phyloP scores from a whole-genome alignment of 1,139 yeast genomes.

The Suhomyces bolitotheri region DNA sequence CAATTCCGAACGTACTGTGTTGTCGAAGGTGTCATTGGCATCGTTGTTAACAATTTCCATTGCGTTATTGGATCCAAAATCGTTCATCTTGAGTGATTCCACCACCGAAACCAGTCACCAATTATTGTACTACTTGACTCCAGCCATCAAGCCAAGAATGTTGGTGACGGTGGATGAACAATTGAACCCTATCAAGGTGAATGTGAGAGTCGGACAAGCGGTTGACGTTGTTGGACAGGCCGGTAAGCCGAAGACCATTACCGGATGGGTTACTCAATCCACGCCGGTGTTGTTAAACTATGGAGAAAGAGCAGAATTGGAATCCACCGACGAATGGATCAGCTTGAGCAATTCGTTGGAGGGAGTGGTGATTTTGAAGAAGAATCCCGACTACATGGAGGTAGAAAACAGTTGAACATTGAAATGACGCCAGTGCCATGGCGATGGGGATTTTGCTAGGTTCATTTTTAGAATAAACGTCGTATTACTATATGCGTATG shows the following conservation, averaged over 20 bases:
- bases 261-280: conserved; percentile 99
- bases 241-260: conserved; percentile 96
- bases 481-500: not conserved
- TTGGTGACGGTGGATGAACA: conserved; percentile 89
- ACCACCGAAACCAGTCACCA: conserved; percentile 65
- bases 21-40: conserved; percentile 88
- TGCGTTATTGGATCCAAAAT: conserved; percentile 81
- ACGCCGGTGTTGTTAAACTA: conserved; percentile 92
- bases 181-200: conserved; percentile 84
- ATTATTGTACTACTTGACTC: conserved; percentile 80
- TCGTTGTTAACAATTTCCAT: conserved; percentile 84
- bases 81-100: conserved; percentile 55
- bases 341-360: conserved; percentile 81
- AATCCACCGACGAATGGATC: conserved; percentile 83
- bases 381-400: conserved; percentile 86
- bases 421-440: too few species aligned
- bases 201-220: conserved; percentile 97
- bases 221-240: conserved; percentile 99
- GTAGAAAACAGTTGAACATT: conserved; percentile 47
- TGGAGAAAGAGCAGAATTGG: conserved; percentile 97
- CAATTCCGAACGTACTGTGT: conserved; percentile 82
- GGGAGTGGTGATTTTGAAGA: conserved; percentile 88
- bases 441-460: too few species aligned
- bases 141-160: conserved; percentile 92
- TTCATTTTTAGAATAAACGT: not conserved